Base-by-base conservation (phyloP, 2,329 filamentous ascomycete genomes). In the Xylaria sp. region DNA sequence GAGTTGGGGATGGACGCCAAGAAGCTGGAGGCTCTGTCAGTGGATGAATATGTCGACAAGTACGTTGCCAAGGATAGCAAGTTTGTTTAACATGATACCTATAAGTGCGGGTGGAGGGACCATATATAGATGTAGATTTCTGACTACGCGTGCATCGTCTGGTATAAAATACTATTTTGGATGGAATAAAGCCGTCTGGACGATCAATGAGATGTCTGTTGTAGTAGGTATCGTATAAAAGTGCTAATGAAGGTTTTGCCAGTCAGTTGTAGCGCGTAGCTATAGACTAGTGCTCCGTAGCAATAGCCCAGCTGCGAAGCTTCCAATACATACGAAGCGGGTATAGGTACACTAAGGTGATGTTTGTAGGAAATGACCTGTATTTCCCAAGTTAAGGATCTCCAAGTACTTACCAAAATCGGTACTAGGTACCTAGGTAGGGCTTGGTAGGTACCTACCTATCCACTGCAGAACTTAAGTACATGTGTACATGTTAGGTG, bases 21-120 rank as follows among this genome's bases (percentile, higher is more conserved):
- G 82, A 90, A 87, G 82, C 84, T 98, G 65, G 93, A 97, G 84
- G 83, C 86, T 76, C 92, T 92, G 86, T 87, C 93, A 64, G 91
- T 98, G 41, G 95, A 99, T 82, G 89, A 96, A 84, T 98, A 98
- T 79, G 92, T 99, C 74, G 94, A 98, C 81, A 78, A 76, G 66
- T 80, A 90, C 77, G 84, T 84, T 65, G 85, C 86, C 74, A 85
- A 89, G 83, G 84, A 89, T 74, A 90, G 88, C 82, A 86, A 89
- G 79, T 90, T 90, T 73, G 76, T 86, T 61, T 72, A 64, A 57
- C 51, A 28, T 52, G 44, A 65, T 67, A 58, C 60, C 65, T 63
- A 61, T 65, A 56, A 20, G 34, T 20, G 31, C 15, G 10, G n/a
- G 9, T n/a, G 48, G 18, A 6, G 8, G 9, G 4, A 20, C 8